phyloP scores from a whole-genome alignment of 2,329 filamentous ascomycete species.

The Penicillium sp. region DNA sequence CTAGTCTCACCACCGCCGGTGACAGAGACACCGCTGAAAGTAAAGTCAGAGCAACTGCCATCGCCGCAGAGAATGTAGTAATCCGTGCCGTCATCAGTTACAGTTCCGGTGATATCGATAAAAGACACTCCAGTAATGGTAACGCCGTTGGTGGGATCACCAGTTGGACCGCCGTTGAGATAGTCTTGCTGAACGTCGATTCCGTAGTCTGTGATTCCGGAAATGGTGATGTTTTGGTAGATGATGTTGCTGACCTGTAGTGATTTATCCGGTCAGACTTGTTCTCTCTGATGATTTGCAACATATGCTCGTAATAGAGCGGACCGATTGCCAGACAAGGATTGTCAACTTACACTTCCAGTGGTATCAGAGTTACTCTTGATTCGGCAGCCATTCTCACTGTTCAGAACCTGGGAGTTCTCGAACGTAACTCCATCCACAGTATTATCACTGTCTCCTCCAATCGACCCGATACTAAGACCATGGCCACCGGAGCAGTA shows the following conservation, averaged over 20 bases:
- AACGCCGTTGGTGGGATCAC: conserved; percentile 36
- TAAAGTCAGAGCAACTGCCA: conserved; percentile 50
- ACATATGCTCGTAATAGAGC: not conserved
- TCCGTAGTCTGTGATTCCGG: conserved; percentile 46
- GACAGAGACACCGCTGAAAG: conserved; percentile 48
- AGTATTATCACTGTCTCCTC: conserved; percentile 52
- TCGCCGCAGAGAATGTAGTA: conserved; percentile 53
- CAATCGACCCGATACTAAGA: conserved; percentile 58
- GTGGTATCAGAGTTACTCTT: not conserved
- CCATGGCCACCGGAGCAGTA: conserved; percentile 54
- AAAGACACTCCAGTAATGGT: conserved; percentile 32
- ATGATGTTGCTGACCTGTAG: conserved; percentile 31
- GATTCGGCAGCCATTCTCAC: conserved; percentile 37
- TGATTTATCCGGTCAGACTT: not conserved
- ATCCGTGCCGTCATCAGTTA: conserved; percentile 26
- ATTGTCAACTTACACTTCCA: not conserved
- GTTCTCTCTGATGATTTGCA: not conserved
- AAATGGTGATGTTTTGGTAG: conserved; percentile 46
- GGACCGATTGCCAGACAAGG: no score
- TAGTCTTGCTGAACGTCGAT: conserved; percentile 54
- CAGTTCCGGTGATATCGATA: conserved; percentile 34
- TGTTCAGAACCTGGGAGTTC: conserved; percentile 48
- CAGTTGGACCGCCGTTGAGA: conserved; percentile 44
- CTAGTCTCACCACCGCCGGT: conserved; percentile 49
- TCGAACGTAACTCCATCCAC: conserved; percentile 53